Conservation (phyloP, 1,284 basidiomycete species). For the Heterobasidion occidentale region DNA sequence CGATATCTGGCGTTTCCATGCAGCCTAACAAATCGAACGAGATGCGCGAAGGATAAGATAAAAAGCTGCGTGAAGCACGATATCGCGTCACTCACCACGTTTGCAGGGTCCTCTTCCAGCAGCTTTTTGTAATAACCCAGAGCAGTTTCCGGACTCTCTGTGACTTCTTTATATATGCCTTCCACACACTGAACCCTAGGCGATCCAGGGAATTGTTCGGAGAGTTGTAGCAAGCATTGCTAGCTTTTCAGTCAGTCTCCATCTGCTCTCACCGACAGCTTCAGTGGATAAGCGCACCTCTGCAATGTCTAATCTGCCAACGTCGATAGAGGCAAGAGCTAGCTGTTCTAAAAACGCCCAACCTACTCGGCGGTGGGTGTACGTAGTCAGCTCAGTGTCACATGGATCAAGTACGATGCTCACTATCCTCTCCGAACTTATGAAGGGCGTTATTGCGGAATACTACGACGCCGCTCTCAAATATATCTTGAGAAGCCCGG, state of each 20-base stretch:
- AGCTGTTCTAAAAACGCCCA: conserved; percentile 91
- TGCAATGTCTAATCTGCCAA: conserved; percentile 74
- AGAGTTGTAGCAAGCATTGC: conserved; percentile 63
- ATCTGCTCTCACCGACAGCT: too few species aligned
- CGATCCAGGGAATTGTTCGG: conserved; percentile 72
- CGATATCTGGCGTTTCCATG: conserved; percentile 81
- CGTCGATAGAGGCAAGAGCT: conserved; percentile 79
- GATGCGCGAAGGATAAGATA: background rate
- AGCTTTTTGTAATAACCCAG: conserved; percentile 65
- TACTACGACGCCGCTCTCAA: conserved; percentile 54
- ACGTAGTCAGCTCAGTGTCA: background rate
- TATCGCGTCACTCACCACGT: conserved; percentile 54
- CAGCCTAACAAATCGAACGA: conserved; percentile 37
- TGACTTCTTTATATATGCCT: conserved; percentile 81
- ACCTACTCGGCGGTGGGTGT: conserved; percentile 30
- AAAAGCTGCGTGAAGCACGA: background rate
- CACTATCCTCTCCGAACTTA: conserved; percentile 58
- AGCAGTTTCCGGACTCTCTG: conserved; percentile 52
- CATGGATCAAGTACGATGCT: background rate
- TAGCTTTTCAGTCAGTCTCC: conserved; percentile 17
- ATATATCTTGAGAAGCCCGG: conserved; percentile 64
- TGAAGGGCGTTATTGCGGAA: conserved; percentile 42
- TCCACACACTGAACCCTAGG: conserved; percentile 79
- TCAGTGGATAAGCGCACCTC: conserved; percentile 47
- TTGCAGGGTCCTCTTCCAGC: conserved; percentile 65